Evolutionary conservation across 179 eudicot genomes (phyloP), one percentile per base, ranked within the genome.

Genomic region (Drosera spatulata): DNA sequence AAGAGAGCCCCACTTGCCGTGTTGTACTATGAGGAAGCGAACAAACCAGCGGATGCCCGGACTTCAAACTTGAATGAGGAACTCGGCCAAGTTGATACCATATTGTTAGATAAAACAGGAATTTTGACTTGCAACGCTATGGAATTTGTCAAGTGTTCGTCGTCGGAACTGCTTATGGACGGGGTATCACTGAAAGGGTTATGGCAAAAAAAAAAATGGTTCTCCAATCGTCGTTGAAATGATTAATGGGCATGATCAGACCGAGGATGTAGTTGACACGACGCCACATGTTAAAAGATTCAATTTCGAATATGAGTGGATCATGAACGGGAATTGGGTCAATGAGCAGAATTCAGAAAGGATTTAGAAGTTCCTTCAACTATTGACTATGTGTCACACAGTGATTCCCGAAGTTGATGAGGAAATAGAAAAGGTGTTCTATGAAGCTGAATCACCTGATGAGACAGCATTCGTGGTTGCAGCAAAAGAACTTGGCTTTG

Each of bases 401-500:
- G 97, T 83, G 38, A 85, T 91, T 64, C 97, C 97, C 7, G 97
- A 91, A 50, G 81, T 78, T 14, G 94, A 91, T 65, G 86, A 87
- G 72, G 76, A 75, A 14, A 80, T 86, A 0, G 88, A 86, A 40
- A 85, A 80, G 53, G 61, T 85, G 56, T 67, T 85, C 6, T 91
- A 91, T 71, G 97, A 91, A 75, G 97, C 97, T 38, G 97, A 91
- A 61, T 91, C 97, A 57, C 97, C 97, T 6, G 97, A 91, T 62
- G 97, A 91, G 67, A 86, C 97, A 43, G 97, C 97, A 37, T 91
- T 91, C 79, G 97, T 91, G 12, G 76, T 91, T 71, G 96, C 97
- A 12, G 97, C 96, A 39, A 76, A 84, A 77, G 96, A 91, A 71
- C 64, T 91, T 42, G 97, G 97, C 40, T 91, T 91, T 62, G 82